These are phyloP conservation scores for Paramecium octaurelia DNA, from an alignment of 73 alveolate species.

Conservation along the genomic window DNA sequence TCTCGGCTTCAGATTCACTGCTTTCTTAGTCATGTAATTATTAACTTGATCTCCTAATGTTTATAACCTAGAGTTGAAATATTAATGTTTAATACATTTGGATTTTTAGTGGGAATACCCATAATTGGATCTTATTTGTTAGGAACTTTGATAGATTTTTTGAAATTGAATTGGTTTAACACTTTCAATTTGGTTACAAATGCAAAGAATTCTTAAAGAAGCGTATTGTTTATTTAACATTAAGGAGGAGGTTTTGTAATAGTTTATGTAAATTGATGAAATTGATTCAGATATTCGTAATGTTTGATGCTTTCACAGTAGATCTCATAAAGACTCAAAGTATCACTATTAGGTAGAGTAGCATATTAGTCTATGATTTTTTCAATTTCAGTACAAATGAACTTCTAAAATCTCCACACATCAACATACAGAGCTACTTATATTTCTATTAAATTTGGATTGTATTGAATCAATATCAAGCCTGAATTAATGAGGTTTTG, in stretches of 20 bases:
- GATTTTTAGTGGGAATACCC: constrained; percentile 36
- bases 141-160: constrained; percentile 13
- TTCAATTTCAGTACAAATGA: constrained; percentile 14
- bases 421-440: not conserved
- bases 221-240: not conserved
- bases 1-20: not conserved
- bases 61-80: not conserved
- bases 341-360: constrained; percentile 39
- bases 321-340: not conserved
- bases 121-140: constrained; percentile 37
- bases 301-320: not conserved
- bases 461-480: not conserved
- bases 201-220: not conserved
- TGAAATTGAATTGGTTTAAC: not conserved
- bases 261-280: not conserved
- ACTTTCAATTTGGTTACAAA: constrained; percentile 27
- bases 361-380: constrained; percentile 26
- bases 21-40: not conserved
- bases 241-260: not conserved
- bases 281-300: not conserved
- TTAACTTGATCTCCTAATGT: constrained; percentile 5
- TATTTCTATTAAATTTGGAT: not conserved
- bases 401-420: not conserved
- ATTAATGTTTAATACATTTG: not conserved
- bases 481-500: constrained; percentile 2